A percentile compares a stretch with the other conserved stretches of the same genome.
Conservation (phyloP, 1,284 basidiomycete genomes). For the Trichosporon asahii region DNA sequence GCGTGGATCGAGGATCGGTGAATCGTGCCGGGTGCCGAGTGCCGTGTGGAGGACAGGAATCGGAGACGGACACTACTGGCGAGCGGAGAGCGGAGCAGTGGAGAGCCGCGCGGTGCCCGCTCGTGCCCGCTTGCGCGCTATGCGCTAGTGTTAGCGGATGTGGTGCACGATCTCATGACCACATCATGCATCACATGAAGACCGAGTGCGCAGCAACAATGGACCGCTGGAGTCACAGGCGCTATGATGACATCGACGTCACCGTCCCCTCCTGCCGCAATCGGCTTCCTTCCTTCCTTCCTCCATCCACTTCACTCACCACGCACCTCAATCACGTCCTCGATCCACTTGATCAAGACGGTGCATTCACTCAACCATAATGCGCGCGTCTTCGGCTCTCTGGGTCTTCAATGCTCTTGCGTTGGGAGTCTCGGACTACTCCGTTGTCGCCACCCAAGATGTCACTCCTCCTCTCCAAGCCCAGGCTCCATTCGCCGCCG, state of each 20-base stretch:
- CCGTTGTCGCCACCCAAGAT: background rate
- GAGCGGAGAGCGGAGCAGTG: background rate
- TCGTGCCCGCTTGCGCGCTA: background rate
- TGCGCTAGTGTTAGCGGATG: background rate
- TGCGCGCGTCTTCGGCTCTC: slow-evolving; percentile 1
- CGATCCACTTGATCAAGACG: background rate
- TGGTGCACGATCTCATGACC: background rate
- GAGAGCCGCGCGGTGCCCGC: background rate
- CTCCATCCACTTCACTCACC: slow-evolving; percentile 2
- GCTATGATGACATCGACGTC: slow-evolving; percentile 9
- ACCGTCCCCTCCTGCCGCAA: background rate
- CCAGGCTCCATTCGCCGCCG: background rate
- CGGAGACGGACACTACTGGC: background rate
- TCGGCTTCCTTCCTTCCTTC: background rate
- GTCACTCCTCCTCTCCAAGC: background rate
- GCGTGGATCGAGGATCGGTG: background rate
- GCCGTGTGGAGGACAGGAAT: background rate
- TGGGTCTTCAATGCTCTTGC: slow-evolving; percentile 1
- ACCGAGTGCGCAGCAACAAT: background rate
- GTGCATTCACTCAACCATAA: slow-evolving; percentile 3
- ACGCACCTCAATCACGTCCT: background rate
- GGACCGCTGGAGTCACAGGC: background rate
- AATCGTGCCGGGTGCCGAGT: background rate
- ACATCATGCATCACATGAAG: background rate
- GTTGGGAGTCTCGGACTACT: background rate